phyloP scores from a whole-genome alignment of 352 stramenopile genomes.

The Saprolegnia diclina region DNA sequence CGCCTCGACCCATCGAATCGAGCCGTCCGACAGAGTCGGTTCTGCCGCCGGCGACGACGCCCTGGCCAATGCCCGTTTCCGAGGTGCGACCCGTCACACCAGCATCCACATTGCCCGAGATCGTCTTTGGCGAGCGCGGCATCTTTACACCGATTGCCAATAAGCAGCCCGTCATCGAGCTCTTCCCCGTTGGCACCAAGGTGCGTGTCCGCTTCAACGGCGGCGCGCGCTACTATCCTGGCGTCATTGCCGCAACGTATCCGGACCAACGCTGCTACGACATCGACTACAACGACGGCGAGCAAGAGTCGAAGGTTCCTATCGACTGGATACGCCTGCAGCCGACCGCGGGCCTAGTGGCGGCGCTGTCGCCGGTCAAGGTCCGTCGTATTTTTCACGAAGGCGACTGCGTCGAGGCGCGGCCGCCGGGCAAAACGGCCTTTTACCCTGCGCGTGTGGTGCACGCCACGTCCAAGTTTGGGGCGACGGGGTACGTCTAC shows the following conservation, averaged over 20 bases:
- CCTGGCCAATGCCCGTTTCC: neutral
- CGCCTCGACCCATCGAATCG: neutral
- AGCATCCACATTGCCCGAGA: neutral
- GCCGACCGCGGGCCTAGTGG: neutral
- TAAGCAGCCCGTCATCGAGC: slow-evolving; percentile 6
- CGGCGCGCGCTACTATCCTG: slow-evolving; percentile 35
- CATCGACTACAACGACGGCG: slow-evolving; percentile 74
- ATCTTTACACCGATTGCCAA: slow-evolving; percentile 19
- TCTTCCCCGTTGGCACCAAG: slow-evolving; percentile 19
- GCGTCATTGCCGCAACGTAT: slow-evolving; percentile 37
- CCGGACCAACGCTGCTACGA: slow-evolving; percentile 49
- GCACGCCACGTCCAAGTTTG: neutral
- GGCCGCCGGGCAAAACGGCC: slow-evolving; percentile 7
- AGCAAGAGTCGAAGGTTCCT: slow-evolving; percentile 55
- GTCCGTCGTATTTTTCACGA: neutral
- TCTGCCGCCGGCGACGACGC: neutral
- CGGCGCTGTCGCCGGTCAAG: neutral
- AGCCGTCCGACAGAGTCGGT: neutral
- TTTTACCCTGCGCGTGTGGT: slow-evolving; percentile 17
- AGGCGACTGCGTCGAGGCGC: slow-evolving; percentile 19
- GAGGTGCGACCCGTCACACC: neutral
- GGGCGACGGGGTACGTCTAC: neutral
- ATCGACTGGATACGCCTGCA: slow-evolving; percentile 42
- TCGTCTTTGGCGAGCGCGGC: slow-evolving; percentile 8
- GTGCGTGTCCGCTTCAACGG: slow-evolving; percentile 25